Conservation (phyloP, 2,329 filamentous ascomycete genomes). For the Aspergillus versicolor region DNA sequence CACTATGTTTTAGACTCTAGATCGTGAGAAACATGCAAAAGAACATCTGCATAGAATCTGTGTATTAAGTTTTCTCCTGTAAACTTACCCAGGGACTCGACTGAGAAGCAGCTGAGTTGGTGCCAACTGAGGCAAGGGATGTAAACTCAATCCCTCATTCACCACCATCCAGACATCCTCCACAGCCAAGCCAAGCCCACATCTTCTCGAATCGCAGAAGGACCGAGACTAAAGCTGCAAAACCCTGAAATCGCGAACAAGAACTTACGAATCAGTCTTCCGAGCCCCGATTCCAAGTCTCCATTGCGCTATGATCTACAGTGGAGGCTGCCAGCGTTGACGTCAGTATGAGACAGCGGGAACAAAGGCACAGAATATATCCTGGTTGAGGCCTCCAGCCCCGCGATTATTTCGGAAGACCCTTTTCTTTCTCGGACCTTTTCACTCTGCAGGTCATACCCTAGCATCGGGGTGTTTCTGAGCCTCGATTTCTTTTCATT, state of each 20-base stretch:
- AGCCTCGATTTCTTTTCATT: not conserved
- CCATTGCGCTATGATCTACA: not conserved
- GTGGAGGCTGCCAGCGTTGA: conserved; percentile 1
- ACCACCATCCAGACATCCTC: no score
- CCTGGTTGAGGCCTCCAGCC: not conserved
- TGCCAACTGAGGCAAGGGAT: no score
- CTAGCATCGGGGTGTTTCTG: not conserved
- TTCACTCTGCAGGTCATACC: not conserved
- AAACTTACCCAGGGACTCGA: no score
- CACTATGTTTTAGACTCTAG: not conserved
- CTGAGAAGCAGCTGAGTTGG: no score
- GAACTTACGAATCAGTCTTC: not conserved
- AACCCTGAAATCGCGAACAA: not conserved
- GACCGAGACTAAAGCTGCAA: not conserved
- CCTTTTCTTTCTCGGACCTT: not conserved
- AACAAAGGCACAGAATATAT: not conserved
- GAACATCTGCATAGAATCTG: no score
- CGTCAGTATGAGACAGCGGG: conserved; percentile 9
- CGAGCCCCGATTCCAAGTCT: not conserved
- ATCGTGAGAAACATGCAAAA: not conserved
- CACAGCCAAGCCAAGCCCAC: not conserved
- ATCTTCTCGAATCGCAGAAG: not conserved
- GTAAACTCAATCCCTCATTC: no score
- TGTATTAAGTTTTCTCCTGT: no score
- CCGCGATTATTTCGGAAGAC: not conserved